Evolutionary conservation across 2,329 filamentous ascomycete genomes (phyloP).

Genomic region (Colletotrichum somersetense): DNA sequence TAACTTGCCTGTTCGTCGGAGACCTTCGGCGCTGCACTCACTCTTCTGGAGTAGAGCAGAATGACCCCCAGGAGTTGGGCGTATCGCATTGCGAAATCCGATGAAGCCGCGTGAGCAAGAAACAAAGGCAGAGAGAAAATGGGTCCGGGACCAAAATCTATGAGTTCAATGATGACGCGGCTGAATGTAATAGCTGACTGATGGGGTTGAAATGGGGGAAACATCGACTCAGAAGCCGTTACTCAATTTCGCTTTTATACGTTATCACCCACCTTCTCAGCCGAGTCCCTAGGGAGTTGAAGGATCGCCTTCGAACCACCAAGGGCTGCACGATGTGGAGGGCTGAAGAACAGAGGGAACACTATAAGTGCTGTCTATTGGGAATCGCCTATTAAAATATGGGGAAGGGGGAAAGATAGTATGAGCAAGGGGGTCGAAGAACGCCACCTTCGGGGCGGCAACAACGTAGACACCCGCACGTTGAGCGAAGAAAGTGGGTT

Average conservation of each 20-base stretch:
- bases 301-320: neutral
- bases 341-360: constrained; percentile 22
- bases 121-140: neutral
- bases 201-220: neutral
- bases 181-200: neutral
- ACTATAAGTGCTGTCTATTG: constrained; percentile 22
- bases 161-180: neutral
- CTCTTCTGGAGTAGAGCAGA: constrained; percentile 6
- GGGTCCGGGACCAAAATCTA: neutral
- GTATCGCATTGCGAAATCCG: constrained; percentile 16
- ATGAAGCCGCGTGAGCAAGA: neutral
- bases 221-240: neutral
- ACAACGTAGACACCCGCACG: constrained; percentile 19
- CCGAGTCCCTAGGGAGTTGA: constrained; percentile 6
- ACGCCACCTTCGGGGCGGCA: constrained; percentile 11
- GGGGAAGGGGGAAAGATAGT: constrained; percentile 3
- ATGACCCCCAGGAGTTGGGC: constrained; percentile 8
- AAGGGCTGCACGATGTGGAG: neutral
- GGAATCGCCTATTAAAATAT: neutral
- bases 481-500: constrained; percentile 1
- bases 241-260: constrained; percentile 19
- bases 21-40: constrained; percentile 13
- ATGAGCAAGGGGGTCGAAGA: constrained; percentile 21
- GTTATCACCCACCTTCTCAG: neutral
- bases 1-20: constrained; percentile 18